Conservation (phyloP, 2,329 filamentous ascomycete species). For the Botrytis cinerea region DNA sequence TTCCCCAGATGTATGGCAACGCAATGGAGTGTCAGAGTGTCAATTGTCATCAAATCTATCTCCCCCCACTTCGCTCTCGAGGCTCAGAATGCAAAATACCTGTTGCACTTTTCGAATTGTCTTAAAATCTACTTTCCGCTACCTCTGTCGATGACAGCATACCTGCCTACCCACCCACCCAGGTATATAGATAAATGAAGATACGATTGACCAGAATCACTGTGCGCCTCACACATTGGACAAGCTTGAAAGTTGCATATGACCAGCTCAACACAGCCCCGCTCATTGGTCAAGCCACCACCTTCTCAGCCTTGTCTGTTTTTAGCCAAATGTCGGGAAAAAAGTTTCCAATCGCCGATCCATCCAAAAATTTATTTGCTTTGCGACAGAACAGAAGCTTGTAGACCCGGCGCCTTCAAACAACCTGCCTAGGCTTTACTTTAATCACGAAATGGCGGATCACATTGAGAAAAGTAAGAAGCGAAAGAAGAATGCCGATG, state of each 20-base stretch:
- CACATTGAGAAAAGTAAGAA: slow-evolving; percentile 45
- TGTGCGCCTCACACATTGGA: neutral
- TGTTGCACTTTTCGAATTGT: neutral
- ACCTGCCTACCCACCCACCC: too few relatives aligned
- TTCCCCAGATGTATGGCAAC: neutral
- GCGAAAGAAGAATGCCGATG: slow-evolving; percentile 53
- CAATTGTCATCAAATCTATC: neutral
- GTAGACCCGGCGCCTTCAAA: neutral
- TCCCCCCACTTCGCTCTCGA: neutral
- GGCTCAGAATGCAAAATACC: neutral
- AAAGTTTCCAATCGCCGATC: slow-evolving; percentile 23
- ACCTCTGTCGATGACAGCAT: neutral
- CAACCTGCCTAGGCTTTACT: neutral
- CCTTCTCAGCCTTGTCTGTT: slow-evolving; percentile 6
- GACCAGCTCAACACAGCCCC: neutral
- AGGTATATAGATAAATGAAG: too few relatives aligned
- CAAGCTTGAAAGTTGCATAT: neutral
- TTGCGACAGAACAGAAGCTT: slow-evolving; percentile 11
- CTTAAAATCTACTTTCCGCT: neutral
- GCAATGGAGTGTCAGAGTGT: neutral
- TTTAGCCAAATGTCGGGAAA: slow-evolving; percentile 26
- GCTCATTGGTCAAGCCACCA: slow-evolving; percentile 1
- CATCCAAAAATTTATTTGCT: slow-evolving; percentile 21
- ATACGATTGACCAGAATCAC: neutral
- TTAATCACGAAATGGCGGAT: slow-evolving; percentile 35